Base-by-base conservation (phyloP, 129 eudicot genomes). In the sunflower (Helianthus annuus) region DNA sequence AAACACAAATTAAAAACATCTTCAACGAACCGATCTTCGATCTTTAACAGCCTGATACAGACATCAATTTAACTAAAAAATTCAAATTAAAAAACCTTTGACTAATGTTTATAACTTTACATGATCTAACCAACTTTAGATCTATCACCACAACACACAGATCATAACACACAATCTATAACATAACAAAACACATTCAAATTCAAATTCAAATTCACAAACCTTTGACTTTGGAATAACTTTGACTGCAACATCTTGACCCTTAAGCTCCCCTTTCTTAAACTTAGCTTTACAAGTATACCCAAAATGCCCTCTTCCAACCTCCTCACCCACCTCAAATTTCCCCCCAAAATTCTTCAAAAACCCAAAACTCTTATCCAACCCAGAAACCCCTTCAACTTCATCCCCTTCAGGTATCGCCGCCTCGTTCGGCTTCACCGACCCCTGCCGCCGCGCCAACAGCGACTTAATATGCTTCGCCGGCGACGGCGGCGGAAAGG, bases 261-360 rank as follows among this genome's bases (percentile, higher is more conserved):
- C 98, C 78, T 90, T 94, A 15, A 90, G 64, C 22, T 87, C 93
- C 14, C 97, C 98, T 67, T 94, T 94, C 74, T 90, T 90, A 22
- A 77, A 80, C 73, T 77, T 87, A 16, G 97, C 98, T 60, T 71
- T 73, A 70, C 97, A 82, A 69, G 98, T 94, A 61, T 79, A 88
- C 69, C 97, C 98, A 86, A 94, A 94, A 88, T 94, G 98, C 56
- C 98, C 97, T 76, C 96, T 81, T 61, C 98, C 96, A 0, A 93
- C 93, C 46, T 94, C 98, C 3, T 88, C 97, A 38, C 98, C 97
- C 2, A 90, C 7, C 75, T 89, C 96, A 71, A 79, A 94, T 83
- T 81, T 85, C 16, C 73, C 80, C 66, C 81, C 82, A 66, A 90
- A 88, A 67, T 85, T 76, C 89, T 94, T 94, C 27, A 79, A 84